Percentiles rank a stretch among this genome's conserved stretches.
These are phyloP conservation scores for Pseudogymnoascus sp. DNA, from an alignment of 2,329 filamentous ascomycete genomes.

Conservation along the genomic window DNA sequence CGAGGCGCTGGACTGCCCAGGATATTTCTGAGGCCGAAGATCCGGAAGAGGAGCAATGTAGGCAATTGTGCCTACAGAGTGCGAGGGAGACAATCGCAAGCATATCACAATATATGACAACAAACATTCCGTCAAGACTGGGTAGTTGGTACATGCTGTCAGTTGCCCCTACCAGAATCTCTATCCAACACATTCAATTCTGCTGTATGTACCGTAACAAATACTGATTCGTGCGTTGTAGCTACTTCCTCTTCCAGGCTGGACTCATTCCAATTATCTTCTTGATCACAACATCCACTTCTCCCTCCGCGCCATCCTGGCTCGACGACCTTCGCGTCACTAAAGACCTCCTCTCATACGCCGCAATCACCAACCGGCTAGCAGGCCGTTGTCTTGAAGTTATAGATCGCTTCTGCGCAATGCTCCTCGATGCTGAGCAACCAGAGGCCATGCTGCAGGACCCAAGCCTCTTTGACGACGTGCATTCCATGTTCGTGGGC, in stretches of 20 bases:
- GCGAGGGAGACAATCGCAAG: conserved; percentile 34
- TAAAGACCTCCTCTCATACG: conserved; percentile 31
- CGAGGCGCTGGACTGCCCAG: conserved; percentile 17
- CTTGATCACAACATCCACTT: conserved; percentile 33
- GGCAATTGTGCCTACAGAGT: conserved; percentile 32
- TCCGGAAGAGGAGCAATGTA: conserved; percentile 31
- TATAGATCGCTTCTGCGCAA: conserved; percentile 31
- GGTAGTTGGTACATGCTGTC: conserved; percentile 36
- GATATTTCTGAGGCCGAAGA: conserved; percentile 28
- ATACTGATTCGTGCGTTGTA: conserved; percentile 8
- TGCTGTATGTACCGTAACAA: neutral
- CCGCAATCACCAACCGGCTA: conserved; percentile 31
- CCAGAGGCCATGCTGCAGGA: conserved; percentile 30
- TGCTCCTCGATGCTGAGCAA: conserved; percentile 21
- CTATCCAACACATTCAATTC: neutral
- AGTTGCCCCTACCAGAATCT: conserved; percentile 10
- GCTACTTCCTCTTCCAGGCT: conserved; percentile 38
- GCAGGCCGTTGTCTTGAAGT: conserved; percentile 33
- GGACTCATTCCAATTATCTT: conserved; percentile 36
- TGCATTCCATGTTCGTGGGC: conserved; percentile 29
- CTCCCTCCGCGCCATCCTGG: conserved; percentile 22
- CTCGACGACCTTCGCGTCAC: conserved; percentile 29
- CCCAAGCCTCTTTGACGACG: conserved; percentile 29
- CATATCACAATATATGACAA: conserved; percentile 34
- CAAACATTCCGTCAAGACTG: conserved; percentile 32